phyloP scores from a whole-genome alignment of 805 yeast species.

The Kuraishia ogatae region DNA sequence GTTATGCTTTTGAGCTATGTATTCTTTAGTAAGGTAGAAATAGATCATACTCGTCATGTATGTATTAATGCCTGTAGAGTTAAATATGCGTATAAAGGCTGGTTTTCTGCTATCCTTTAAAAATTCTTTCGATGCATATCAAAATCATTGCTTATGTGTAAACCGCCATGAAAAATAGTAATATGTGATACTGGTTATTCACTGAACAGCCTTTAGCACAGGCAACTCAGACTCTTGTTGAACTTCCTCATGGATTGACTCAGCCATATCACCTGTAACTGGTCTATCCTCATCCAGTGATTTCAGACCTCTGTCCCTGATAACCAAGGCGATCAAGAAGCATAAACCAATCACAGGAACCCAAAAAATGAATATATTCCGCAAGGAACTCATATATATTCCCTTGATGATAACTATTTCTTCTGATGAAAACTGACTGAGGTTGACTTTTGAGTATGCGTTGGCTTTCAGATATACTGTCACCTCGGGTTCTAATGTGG shows the following conservation, averaged over 20 bases:
- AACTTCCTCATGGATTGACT: not conserved
- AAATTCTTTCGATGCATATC: not conserved
- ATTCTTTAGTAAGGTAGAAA: too few relatives aligned
- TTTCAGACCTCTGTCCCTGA: slow-evolving; percentile 30
- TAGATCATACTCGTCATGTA: too few relatives aligned
- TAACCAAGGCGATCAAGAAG: slow-evolving; percentile 21
- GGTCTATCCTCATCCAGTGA: slow-evolving; percentile 17
- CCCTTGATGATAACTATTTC: slow-evolving; percentile 15
- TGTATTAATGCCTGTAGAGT: not conserved
- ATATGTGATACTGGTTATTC: too few relatives aligned
- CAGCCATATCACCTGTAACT: not conserved
- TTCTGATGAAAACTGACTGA: slow-evolving; percentile 12
- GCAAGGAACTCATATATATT: slow-evolving; percentile 23
- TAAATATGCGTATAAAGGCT: too few relatives aligned
- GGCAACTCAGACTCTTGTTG: not conserved
- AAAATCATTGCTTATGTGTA: not conserved
- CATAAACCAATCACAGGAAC: slow-evolving; percentile 27
- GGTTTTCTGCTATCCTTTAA: not conserved
- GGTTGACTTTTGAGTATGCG: slow-evolving; percentile 22
- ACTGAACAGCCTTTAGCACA: not conserved
- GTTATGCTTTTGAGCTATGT: too few relatives aligned
- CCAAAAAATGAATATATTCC: slow-evolving; percentile 23
- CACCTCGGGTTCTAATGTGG: slow-evolving; percentile 6
- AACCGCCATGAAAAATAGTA: too few relatives aligned
- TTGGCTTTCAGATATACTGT: slow-evolving; percentile 14